Evolutionary conservation across 805 yeast species (phyloP), one percentile per base, ranked within the genome.

Genomic region (Teunomyces aglyptinius): DNA sequence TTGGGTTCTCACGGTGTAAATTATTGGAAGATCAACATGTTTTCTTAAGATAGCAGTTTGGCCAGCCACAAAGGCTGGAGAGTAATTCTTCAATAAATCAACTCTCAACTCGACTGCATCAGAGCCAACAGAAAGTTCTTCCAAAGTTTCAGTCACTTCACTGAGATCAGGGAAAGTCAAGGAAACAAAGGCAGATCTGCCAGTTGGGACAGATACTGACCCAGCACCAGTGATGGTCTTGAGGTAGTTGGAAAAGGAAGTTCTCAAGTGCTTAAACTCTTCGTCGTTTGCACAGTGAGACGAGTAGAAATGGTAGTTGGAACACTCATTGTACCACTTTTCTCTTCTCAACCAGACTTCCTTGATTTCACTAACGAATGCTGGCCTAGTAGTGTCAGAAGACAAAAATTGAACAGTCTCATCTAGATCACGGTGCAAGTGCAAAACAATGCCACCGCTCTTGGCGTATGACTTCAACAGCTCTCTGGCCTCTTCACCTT

Each of bases 271-370:
- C 34, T 65, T 68, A 55, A 85, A 81, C 53, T 87, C 86, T 2
- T 56, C 61, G 15, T 73, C 76, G 20, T 70, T 69, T 2, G 72
- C 64, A 61, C 95, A 86, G 54, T 85, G 89, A 18, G 89, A 80
- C 2, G 96, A 83, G 70, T 77, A 89, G 69, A 86, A 89, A 57
- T 79, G 77, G 62, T 77, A 81, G 63, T 86, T 89, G 4, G 96
- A 85, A 56, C 92, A 87, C 46, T 85, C 88, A 28, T 77, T 73
- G 69, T 90, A 94, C 84, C 87, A 85, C 6, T 67, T 59, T 64
- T 87, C 85, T 65, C 99, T 81, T 61, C 90, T 81, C 31, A 70
- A 59, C 96, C 97, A 94, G 26, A 94, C 97, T 24, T 79, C 81
- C 53, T 76, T 75, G 56, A 90, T 83, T 58, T 90, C 97, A 55